A percentile compares a stretch with the other conserved stretches of the same genome.
These are phyloP conservation scores for Bretziella fagacearum DNA, from an alignment of 2,329 filamentous ascomycete genomes.

Conservation along the genomic window DNA sequence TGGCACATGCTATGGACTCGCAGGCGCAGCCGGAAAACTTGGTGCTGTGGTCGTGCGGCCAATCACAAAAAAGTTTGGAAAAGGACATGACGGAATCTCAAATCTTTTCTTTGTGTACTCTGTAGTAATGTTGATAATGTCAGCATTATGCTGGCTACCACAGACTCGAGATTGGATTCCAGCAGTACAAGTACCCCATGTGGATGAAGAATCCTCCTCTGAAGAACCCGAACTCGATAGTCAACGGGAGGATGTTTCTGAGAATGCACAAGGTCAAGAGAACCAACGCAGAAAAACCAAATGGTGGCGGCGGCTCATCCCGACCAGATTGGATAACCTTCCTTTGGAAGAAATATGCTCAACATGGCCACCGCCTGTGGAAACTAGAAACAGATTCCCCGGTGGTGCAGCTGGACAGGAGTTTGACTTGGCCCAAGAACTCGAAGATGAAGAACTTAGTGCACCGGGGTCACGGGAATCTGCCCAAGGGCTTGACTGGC, in stretches of 20 bases:
- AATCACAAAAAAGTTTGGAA: conserved; percentile 10
- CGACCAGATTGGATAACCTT: conserved; percentile 4
- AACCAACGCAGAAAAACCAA: background rate
- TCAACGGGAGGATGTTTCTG: background rate
- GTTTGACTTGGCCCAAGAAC: conserved; percentile 4
- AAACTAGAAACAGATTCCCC: background rate
- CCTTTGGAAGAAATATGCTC: conserved; percentile 9
- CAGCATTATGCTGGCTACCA: conserved; percentile 6
- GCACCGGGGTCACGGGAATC: conserved; percentile 9
- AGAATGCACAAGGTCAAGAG: background rate
- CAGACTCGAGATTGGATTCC: conserved; percentile 3
- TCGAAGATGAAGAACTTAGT: conserved; percentile 10
- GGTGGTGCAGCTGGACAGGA: background rate
- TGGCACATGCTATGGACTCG: conserved; percentile 21
- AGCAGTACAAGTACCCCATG: background rate
- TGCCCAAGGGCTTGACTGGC: conserved; percentile 4
- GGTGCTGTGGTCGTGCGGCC: conserved; percentile 19
- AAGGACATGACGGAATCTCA: conserved; percentile 7
- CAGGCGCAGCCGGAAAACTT: conserved; percentile 20
- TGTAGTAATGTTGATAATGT: conserved; percentile 8
- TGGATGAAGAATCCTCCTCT: background rate
- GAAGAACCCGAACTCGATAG: background rate
- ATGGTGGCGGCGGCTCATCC: background rate
- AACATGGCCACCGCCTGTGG: conserved; percentile 6
- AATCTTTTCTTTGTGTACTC: conserved; percentile 12